phyloP scores from a whole-genome alignment of 1,139 yeast genomes.

The Suhomyces guaymorum region DNA sequence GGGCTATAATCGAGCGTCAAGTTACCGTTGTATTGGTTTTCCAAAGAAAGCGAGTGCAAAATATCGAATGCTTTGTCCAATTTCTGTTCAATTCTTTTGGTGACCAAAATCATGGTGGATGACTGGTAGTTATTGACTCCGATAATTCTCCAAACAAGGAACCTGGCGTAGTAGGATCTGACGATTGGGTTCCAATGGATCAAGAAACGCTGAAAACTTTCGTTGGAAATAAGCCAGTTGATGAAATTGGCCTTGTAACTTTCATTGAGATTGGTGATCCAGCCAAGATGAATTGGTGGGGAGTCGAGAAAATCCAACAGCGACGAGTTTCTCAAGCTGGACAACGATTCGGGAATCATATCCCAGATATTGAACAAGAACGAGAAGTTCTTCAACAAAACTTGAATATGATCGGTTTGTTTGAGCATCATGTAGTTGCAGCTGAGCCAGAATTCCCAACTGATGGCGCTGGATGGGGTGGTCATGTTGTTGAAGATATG shows the following conservation, averaged over 20 bases:
- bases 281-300: slow-evolving; percentile 17
- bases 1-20: slow-evolving; percentile 36
- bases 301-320: slow-evolving; percentile 4
- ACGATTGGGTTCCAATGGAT: slow-evolving; percentile 82
- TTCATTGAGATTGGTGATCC: slow-evolving; percentile 40
- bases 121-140: slow-evolving; percentile 49
- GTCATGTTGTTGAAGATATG: slow-evolving; percentile 31
- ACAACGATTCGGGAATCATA: slow-evolving; percentile 50
- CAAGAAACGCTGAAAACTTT: slow-evolving; percentile 56
- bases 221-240: slow-evolving; percentile 53
- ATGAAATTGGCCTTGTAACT: slow-evolving; percentile 50
- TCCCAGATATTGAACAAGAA: slow-evolving; percentile 77
- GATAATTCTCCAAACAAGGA: slow-evolving; percentile 67
- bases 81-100: slow-evolving; percentile 32
- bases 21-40: slow-evolving; percentile 9
- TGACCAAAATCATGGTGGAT: slow-evolving; percentile 34
- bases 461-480: slow-evolving; percentile 28
- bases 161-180: slow-evolving; percentile 65
- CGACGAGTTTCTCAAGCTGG: slow-evolving; percentile 9
- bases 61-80: slow-evolving; percentile 26
- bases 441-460: slow-evolving; percentile 79
- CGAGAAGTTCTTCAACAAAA: slow-evolving; percentile 62
- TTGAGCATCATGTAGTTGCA: slow-evolving; percentile 59
- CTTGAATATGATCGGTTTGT: slow-evolving; percentile 60
- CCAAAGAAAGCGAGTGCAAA: slow-evolving; percentile 19